These are phyloP conservation scores for Pyropia yezoensis DNA, from an alignment of 23 red algal species.

Conservation along the genomic window DNA sequence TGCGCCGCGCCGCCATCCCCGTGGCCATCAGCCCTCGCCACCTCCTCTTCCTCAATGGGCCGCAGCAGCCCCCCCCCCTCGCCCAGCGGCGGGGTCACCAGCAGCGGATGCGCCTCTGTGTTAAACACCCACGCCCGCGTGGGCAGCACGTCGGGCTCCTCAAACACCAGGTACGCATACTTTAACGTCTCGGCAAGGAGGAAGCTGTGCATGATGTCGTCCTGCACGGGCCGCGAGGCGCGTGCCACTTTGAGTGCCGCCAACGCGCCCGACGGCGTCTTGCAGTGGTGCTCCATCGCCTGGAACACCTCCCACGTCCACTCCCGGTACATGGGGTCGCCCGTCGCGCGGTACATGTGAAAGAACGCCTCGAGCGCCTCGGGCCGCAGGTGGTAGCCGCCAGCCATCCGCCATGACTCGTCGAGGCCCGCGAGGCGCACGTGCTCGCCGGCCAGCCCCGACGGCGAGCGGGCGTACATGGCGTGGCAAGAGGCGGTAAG, in stretches of 20 bases:
- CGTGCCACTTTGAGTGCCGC: conserved; percentile 19
- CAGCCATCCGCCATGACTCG: conserved; percentile 21
- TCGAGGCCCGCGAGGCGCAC: conserved; percentile 14
- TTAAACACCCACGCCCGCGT: conserved; percentile 59
- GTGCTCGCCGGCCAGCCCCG: conserved; percentile 57
- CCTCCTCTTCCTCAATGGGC: background rate
- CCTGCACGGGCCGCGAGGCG: conserved; percentile 13
- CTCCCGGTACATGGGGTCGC: conserved; percentile 48
- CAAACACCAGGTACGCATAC: conserved; percentile 64
- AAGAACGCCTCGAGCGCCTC: conserved; percentile 77
- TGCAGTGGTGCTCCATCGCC: conserved; percentile 41
- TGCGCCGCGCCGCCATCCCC: no score
- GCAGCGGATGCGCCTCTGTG: conserved; percentile 60
- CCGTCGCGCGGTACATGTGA: conserved; percentile 54
- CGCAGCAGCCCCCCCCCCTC: background rate
- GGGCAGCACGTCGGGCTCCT: conserved; percentile 28
- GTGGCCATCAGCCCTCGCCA: background rate
- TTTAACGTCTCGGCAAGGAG: conserved; percentile 72
- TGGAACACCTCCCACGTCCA: conserved; percentile 65
- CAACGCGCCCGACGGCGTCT: conserved; percentile 11
- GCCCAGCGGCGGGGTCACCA: conserved; percentile 40
- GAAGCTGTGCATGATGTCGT: conserved; percentile 35
- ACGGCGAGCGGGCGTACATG: conserved; percentile 53
- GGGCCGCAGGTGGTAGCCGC: conserved; percentile 52
- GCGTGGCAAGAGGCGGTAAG: conserved; percentile 55